Base-by-base conservation (phyloP, 225 moss, liverwort and hornwort species). In the Anthoceros angustus region DNA sequence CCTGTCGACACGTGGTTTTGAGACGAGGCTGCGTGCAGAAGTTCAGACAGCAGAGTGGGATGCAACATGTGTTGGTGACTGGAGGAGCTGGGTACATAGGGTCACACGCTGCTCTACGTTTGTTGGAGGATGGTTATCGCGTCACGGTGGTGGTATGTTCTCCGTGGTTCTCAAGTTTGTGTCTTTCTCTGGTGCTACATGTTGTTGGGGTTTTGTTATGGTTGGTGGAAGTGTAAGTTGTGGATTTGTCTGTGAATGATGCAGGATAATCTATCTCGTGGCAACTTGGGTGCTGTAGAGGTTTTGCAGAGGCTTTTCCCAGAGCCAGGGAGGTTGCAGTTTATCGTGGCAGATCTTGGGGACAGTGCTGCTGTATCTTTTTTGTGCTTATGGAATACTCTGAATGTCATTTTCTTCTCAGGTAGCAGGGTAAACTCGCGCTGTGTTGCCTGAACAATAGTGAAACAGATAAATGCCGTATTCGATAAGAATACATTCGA, bases 1-100 rank as follows among this genome's bases (percentile, higher is more conserved):
- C 18, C n/a, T 20, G 14, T 23, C 55, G 18, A 18, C 5, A 15
- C 55, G 55, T 23, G 23, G 55, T 18, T 55, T 55, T 55, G 55
- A 23, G 46, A 12, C 46, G 18, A 18, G 46, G 18, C 55, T 55
- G 55, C 55, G n/a, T 5, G 23, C 55, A 55, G 55, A 18, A 18
- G 55, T 55, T 55, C 55, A 55, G 23, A 23, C 55, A 55, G 55
- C n/a, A 55, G 14, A 55, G 55, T 23, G 55, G 55, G 14, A 18
- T 23, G 18, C 14, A 18, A 15, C 93, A 94, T 66, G 93, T 94
- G 62, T 66, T 94, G 70, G 90, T 94, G 71, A 94, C 93, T 49
- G 93, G 93, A 42, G 93, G 93, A 65, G 93, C 93, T 66, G 93
- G 93, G 42, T 94, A 80, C 74, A 86, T 94, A 66, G 93, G 93